Evolutionary conservation across 345 rosid genomes (phyloP).

Genomic region (Eutrema heterophyllum): DNA sequence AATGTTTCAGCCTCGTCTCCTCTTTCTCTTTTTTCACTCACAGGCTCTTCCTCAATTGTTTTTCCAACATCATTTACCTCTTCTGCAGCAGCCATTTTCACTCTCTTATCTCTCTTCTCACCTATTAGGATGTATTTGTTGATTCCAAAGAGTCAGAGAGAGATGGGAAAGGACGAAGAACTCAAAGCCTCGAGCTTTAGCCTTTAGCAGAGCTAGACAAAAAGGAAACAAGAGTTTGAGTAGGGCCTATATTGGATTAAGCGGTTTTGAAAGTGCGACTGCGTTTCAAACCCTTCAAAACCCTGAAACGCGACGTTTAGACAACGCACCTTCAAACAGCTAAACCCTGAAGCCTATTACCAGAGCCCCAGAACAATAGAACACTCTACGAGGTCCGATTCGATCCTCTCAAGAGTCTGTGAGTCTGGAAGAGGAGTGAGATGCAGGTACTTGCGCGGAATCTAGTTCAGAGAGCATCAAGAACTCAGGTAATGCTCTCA

Average conservation of each 20-base stretch:
- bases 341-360: slow-evolving; percentile 19
- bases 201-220: background rate
- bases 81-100: slow-evolving; percentile 18
- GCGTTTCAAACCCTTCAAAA: slow-evolving; percentile 22
- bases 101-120: background rate
- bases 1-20: slow-evolving; percentile 29
- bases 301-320: slow-evolving; percentile 21
- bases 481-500: slow-evolving; percentile 30
- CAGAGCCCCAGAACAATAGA: background rate
- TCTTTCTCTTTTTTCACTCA: slow-evolving; percentile 24
- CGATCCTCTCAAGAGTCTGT: background rate
- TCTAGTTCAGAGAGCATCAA: slow-evolving; percentile 35
- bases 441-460: slow-evolving; percentile 40
- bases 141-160: background rate
- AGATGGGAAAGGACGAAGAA: background rate
- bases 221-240: background rate
- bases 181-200: slow-evolving; percentile 9
- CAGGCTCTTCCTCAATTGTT: slow-evolving; percentile 10
- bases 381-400: slow-evolving; percentile 14
- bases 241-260: background rate
- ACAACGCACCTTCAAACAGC: slow-evolving; percentile 15
- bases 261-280: slow-evolving; percentile 12
- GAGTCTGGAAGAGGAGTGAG: background rate
- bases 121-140: background rate
- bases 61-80: background rate